Base-by-base conservation (phyloP, 495 filamentous ascomycete genomes). In the Aspergillus panamensis region DNA sequence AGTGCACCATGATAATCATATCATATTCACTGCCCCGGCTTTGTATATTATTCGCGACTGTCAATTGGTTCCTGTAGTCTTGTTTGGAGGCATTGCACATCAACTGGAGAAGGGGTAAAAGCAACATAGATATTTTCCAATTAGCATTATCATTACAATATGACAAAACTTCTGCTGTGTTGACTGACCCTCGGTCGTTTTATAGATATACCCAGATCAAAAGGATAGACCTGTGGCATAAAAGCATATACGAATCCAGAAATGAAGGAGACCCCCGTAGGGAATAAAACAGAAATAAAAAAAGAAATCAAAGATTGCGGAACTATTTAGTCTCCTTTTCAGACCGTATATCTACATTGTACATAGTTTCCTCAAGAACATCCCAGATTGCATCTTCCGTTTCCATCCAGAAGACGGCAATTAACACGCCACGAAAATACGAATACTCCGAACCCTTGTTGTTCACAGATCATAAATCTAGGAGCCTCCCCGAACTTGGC, bases 341-440 rank as follows among this genome's bases (percentile, higher is more conserved):
- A 65, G 62, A 56, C 70, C 67, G 66, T 69, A 74, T 76, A 76
- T 76, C 73, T 76, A 76, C 73, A 76, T 51, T 56, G 54, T 66
- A 62, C 60, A 62, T 44, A 33, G 21, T 37, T 57, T 55, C 51
- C 30, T 42, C 31, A 10, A 54, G 19, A 30, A 39, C 33, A 25
- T 37, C 12, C 33, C 50, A 37, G 13, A 29, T n/a, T 10, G n/a
- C 35, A 29, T 40, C 33, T 53, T 25, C 33, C 33, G 32, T 32
- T 21, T 29, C 32, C 21, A 3, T 20, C 35, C 19, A 16, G 20
- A 42, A 16, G 19, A 12, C 17, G 8, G 33, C 50, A 21, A 17
- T 10, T 21, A 25, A 42, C 50, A 17, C 20, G 33, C 50, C 9
- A 37, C 25, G 25, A 29, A n/a, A 53, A 42, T 25, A 10, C 8